These are phyloP conservation scores for Russula sp. DNA, from an alignment of 768 basidiomycete species.

Conservation along the genomic window DNA sequence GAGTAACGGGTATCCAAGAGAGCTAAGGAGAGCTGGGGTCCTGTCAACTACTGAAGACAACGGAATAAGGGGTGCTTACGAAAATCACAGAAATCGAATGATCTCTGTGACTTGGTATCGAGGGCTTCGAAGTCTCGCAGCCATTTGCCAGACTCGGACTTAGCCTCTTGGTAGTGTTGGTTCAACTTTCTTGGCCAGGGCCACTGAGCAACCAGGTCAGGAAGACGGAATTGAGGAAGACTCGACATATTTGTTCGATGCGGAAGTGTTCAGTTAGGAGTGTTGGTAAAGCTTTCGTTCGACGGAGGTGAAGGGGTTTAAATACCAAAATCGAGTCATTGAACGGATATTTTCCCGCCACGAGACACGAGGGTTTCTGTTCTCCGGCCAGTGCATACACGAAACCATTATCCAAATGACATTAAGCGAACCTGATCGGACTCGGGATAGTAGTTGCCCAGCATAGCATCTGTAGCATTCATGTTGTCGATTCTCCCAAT, in stretches of 20 bases:
- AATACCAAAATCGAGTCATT: too few species aligned
- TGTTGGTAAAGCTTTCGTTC: too few species aligned
- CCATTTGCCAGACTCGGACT: constrained; percentile 9
- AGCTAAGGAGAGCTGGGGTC: neutral
- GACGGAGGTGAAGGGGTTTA: too few species aligned
- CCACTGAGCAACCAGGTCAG: constrained; percentile 11
- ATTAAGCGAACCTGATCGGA: too few species aligned
- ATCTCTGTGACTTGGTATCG: constrained; percentile 14
- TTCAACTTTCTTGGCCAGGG: constrained; percentile 6
- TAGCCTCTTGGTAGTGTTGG: constrained; percentile 4
- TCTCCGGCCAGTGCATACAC: too few species aligned
- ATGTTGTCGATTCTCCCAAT: too few species aligned
- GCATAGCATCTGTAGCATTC: too few species aligned
- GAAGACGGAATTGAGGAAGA: constrained; percentile 1
- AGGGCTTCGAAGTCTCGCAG: constrained; percentile 6
- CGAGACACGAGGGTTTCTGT: too few species aligned
- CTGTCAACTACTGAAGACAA: neutral
- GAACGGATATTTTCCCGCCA: too few species aligned
- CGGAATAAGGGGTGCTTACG: neutral
- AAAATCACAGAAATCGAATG: constrained; percentile 14
- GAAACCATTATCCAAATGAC: too few species aligned
- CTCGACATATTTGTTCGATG: neutral
- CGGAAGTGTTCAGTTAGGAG: neutral
- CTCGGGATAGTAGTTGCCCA: too few species aligned
- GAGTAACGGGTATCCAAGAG: constrained; percentile 12